phyloP scores from a whole-genome alignment of 768 basidiomycete species.

The Tricholoma matsutake region DNA sequence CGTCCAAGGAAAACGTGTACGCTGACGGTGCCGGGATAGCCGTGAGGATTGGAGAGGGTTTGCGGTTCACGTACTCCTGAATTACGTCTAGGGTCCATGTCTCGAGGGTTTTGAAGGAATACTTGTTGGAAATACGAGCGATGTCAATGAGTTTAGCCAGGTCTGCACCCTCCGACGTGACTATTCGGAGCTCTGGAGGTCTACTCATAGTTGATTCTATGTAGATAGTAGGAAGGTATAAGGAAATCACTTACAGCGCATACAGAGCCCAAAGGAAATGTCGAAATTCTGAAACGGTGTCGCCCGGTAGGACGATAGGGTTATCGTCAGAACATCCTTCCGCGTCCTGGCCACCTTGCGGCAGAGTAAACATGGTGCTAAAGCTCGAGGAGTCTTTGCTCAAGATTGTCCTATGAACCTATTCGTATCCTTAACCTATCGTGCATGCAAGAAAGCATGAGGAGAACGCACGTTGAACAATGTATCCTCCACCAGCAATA shows the following conservation, averaged over 20 bases:
- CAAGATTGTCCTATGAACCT: slow-evolving; percentile 61
- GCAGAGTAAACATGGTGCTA: slow-evolving; percentile 61
- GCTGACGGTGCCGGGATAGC: slow-evolving; percentile 36
- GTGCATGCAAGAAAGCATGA: slow-evolving; percentile 1
- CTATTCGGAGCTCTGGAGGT: slow-evolving; percentile 55
- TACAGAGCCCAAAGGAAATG: slow-evolving; percentile 79
- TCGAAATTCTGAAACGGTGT: slow-evolving; percentile 62
- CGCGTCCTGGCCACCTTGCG: slow-evolving; percentile 45
- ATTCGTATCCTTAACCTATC: slow-evolving; percentile 3
- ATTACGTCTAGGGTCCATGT: slow-evolving; percentile 76
- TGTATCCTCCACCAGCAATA: slow-evolving; percentile 58
- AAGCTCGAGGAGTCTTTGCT: slow-evolving; percentile 67
- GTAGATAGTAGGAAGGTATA: neutral
- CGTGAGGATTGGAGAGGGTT: slow-evolving; percentile 49
- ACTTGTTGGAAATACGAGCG: slow-evolving; percentile 67
- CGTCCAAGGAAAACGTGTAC: slow-evolving; percentile 27
- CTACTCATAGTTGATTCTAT: slow-evolving; percentile 36
- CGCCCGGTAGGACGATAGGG: slow-evolving; percentile 62
- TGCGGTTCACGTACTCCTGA: slow-evolving; percentile 60
- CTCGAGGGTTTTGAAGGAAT: slow-evolving; percentile 70
- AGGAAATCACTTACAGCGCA: slow-evolving; percentile 50
- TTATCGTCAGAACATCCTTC: slow-evolving; percentile 66
- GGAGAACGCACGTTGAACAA: slow-evolving; percentile 59
- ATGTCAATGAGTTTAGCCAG: slow-evolving; percentile 58
- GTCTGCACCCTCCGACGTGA: slow-evolving; percentile 47